These are phyloP conservation scores for Pueraria montana DNA, from an alignment of 306 rosid genomes.

Conservation along the genomic window DNA sequence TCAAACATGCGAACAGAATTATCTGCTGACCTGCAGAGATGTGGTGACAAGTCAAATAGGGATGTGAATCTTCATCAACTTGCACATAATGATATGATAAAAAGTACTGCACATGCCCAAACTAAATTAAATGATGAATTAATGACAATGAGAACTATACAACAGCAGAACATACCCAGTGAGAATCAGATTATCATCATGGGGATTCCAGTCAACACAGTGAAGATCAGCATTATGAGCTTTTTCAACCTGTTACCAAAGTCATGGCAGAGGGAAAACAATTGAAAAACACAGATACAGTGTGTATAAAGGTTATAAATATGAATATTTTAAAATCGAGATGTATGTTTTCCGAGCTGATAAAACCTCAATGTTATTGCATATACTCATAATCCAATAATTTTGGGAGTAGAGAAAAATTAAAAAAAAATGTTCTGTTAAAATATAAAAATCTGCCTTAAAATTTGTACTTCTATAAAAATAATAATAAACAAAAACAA, in stretches of 20 bases:
- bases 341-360: not conserved
- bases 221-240: conserved; percentile 99
- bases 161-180: conserved; percentile 72
- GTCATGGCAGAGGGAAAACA: conserved; percentile 11
- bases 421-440: not conserved
- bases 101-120: not conserved
- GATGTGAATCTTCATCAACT: conserved; percentile 2
- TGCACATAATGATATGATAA: conserved; percentile 16
- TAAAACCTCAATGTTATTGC: conserved; percentile 14
- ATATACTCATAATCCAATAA: conserved; percentile 4
- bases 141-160: conserved; percentile 22
- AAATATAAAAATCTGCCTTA: not conserved
- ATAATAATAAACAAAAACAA: conserved; percentile 25
- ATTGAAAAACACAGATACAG: not conserved
- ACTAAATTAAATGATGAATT: conserved; percentile 4
- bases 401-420: conserved; percentile 3
- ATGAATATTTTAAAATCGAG: conserved; percentile 23
- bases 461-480: not conserved
- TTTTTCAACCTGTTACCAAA: conserved; percentile 81
- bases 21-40: conserved; percentile 88
- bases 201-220: conserved; percentile 99
- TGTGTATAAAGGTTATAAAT: not conserved
- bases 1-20: conserved; percentile 94
- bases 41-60: conserved; percentile 41
- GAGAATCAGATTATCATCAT: conserved; percentile 84